Evolutionary conservation across 768 basidiomycete species (phyloP).

Genomic region (Lactarius indigo): DNA sequence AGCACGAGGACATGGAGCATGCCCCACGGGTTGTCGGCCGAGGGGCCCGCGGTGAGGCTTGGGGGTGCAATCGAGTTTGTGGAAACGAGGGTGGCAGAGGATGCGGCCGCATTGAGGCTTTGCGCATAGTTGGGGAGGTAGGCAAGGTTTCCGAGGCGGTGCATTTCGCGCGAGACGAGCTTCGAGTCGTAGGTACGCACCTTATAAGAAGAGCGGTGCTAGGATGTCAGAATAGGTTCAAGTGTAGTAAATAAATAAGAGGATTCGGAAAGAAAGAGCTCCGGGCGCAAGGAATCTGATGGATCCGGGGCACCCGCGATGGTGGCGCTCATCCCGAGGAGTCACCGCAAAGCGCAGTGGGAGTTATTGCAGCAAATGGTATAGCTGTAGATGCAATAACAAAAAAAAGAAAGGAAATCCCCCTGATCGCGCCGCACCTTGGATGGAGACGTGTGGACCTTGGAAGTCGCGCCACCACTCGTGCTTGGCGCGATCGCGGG

Average conservation of each 20-base stretch:
- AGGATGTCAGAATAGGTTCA: not conserved
- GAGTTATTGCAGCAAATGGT: not conserved
- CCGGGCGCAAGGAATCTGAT: not conserved
- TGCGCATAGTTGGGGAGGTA: conserved; percentile 52
- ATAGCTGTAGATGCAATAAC: not conserved
- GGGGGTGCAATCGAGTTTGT: conserved; percentile 25
- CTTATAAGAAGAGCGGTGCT: conserved; percentile 31
- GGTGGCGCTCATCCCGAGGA: not conserved
- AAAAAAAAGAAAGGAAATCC: not conserved
- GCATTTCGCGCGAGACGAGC: conserved; percentile 81
- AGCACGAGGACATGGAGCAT: conserved; percentile 82
- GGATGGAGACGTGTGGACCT: conserved; percentile 29
- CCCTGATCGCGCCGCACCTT: conserved; percentile 8
- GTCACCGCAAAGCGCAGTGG: not conserved
- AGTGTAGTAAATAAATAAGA: not conserved
- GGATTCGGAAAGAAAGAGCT: not conserved
- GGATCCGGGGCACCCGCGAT: not conserved
- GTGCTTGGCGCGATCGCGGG: conserved; percentile 28
- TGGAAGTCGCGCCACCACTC: conserved; percentile 29
- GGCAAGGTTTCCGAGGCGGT: conserved; percentile 65
- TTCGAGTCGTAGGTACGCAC: conserved; percentile 77
- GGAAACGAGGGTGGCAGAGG: conserved; percentile 42
- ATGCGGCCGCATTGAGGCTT: conserved; percentile 45
- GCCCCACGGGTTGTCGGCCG: conserved; percentile 73
- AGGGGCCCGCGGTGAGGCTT: conserved; percentile 31